Evolutionary conservation across 2,329 filamentous ascomycete genomes (phyloP).

Genomic region (Exophiala bonariae): DNA sequence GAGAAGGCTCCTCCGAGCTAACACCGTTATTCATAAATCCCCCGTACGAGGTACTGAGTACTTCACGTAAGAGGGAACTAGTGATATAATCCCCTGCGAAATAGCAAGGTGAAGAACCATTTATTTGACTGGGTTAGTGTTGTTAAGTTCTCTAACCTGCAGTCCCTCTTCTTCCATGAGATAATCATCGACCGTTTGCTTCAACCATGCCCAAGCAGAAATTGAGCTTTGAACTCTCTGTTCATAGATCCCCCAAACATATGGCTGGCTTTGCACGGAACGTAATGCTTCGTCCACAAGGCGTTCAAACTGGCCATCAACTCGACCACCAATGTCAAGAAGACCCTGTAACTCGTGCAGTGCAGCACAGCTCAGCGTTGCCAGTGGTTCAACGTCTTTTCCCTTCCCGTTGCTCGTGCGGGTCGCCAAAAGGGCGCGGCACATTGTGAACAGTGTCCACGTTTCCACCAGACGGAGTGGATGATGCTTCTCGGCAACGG

Average conservation of each 20-base stretch:
- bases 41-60: too few relatives aligned
- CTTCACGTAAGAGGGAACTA: too few relatives aligned
- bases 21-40: too few relatives aligned
- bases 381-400: conserved; percentile 4
- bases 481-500: conserved; percentile 52
- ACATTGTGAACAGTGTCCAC: conserved; percentile 14
- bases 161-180: conserved; percentile 11
- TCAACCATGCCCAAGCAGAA: conserved; percentile 13
- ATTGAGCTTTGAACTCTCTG: neutral
- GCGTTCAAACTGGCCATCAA: conserved; percentile 10
- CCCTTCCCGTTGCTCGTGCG: neutral
- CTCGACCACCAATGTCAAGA: conserved; percentile 1
- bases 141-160: neutral
- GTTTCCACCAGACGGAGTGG: conserved; percentile 52
- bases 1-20: too few relatives aligned
- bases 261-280: neutral
- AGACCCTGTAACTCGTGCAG: conserved; percentile 11
- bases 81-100: too few relatives aligned
- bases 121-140: too few relatives aligned
- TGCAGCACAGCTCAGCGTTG: conserved; percentile 8
- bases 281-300: conserved; percentile 5
- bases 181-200: conserved; percentile 5
- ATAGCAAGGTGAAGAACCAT: too few relatives aligned
- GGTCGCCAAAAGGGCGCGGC: conserved; percentile 8
- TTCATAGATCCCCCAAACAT: conserved; percentile 12